phyloP scores from a whole-genome alignment of 2,329 filamentous ascomycete genomes.

The Didymellaceae sp. region DNA sequence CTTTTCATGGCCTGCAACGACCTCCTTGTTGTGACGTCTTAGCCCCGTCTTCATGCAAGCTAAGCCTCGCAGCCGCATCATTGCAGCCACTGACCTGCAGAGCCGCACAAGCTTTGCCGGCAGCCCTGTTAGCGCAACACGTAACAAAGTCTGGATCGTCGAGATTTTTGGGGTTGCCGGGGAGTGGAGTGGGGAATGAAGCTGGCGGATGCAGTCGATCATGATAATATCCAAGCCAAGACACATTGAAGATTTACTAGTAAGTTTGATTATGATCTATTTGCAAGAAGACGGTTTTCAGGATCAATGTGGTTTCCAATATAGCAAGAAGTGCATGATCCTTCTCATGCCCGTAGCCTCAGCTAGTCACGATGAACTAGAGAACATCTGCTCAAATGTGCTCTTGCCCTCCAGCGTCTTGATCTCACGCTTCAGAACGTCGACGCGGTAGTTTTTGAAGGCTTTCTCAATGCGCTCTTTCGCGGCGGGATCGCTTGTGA shows the following conservation, averaged over 20 bases:
- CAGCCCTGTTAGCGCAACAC: slow-evolving; percentile 11
- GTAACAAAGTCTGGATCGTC: slow-evolving; percentile 13
- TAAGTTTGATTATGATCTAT: slow-evolving; percentile 4
- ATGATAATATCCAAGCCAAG: too few relatives aligned
- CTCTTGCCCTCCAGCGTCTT: slow-evolving; percentile 59
- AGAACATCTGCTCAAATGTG: slow-evolving; percentile 40
- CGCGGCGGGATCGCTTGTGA: slow-evolving; percentile 62
- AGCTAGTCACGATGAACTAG: slow-evolving; percentile 9
- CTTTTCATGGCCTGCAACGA: slow-evolving; percentile 11
- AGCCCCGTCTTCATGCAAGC: slow-evolving; percentile 1
- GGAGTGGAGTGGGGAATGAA: background rate
- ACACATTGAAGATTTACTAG: background rate
- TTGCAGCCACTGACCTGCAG: slow-evolving; percentile 17
- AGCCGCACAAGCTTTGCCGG: slow-evolving; percentile 13
- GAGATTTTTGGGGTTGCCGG: slow-evolving; percentile 4
- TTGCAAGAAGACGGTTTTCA: background rate
- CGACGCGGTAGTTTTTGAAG: slow-evolving; percentile 67
- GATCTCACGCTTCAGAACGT: slow-evolving; percentile 67
- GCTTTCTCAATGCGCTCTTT: slow-evolving; percentile 66
- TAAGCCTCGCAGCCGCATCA: slow-evolving; percentile 12
- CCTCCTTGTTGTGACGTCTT: slow-evolving; percentile 18
- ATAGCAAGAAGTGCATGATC: slow-evolving; percentile 12
- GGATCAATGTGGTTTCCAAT: slow-evolving; percentile 17
- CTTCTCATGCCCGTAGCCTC: slow-evolving; percentile 10
- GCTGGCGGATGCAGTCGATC: too few relatives aligned